Base-by-base conservation (phyloP, 2,329 filamentous ascomycete genomes). In the Talaromyces albobiverticillius region DNA sequence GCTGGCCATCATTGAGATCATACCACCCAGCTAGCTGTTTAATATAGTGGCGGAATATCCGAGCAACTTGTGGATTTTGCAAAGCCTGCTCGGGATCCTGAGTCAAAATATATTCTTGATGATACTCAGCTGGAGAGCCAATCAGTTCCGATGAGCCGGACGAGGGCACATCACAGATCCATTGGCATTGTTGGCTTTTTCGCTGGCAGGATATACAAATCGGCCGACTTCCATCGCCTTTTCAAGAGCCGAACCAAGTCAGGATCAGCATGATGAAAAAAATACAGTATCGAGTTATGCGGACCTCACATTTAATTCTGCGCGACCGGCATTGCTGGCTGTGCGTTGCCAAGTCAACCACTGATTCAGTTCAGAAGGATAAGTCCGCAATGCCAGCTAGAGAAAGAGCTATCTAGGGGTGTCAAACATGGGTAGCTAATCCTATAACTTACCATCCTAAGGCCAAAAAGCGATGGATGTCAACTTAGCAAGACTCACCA, bases 21-120 rank as follows among this genome's bases (percentile, higher is more conserved):
- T 79, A 79, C 77, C 77, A 79, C 2, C 64, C 61, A 1, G 77
- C 75, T 16, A 79, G 61, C 38, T 52, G 29, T 3, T 54, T 41
- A 8, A 60, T 68, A 58, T 79, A 79, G 51, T 71, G 67, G 40
- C 70, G 64, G 42, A 77, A 77, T 13, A 74, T 52, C 14, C 9
- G 10, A 3, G 32, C 32, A 26, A 48, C 22, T 8, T 48, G 9
- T 9, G 46, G 32, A 6, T 23, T 26, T 40, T 20, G 46, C 3
- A 48, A 23, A n/a, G 46, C 32, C 14, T 10, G 2, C 32, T 40
- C 32, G 23, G 46, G 46, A 20, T 36, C 14, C 10, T 47, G 16
- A 11, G 45, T 34, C 22, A 29, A 47, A 34, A 8, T 47, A 18
- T 36, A 45, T 82, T 74, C 58, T 32, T 32, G 3, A 8, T 32